Conservation (phyloP, 148 eudicot genomes). For the Diospyros kaki region DNA sequence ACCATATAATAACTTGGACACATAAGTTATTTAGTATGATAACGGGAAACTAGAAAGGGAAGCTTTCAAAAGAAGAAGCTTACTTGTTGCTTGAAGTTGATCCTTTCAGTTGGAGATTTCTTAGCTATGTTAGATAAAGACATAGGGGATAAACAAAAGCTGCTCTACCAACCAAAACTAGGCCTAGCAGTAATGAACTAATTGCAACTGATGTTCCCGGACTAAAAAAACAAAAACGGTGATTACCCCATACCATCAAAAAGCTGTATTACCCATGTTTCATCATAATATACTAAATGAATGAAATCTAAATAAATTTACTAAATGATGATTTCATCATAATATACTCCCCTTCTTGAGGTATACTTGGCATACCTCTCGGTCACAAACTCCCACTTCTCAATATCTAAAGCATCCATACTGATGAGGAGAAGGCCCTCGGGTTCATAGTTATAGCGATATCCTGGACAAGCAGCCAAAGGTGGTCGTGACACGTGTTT, state of each 20-base stretch:
- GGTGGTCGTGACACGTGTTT: too few relatives aligned
- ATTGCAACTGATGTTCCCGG: conserved; percentile 54
- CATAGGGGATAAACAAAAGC: conserved; percentile 80
- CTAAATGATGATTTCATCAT: conserved; percentile 11
- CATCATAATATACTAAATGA: conserved; percentile 15
- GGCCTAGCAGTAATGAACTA: conserved; percentile 58
- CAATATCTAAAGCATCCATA: conserved; percentile 52
- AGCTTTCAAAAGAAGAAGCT: too few relatives aligned
- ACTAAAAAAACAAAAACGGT: conserved; percentile 21
- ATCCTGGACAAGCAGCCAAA: too few relatives aligned
- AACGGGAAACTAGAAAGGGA: too few relatives aligned
- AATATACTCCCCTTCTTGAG: neutral
- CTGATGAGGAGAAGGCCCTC: too few relatives aligned
- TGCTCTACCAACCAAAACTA: conserved; percentile 69
- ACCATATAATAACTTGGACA: conserved; percentile 73
- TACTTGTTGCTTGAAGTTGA: conserved; percentile 65
- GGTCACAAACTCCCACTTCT: conserved; percentile 36
- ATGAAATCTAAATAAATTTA: too few relatives aligned
- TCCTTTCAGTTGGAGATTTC: conserved; percentile 47
- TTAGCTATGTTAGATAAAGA: conserved; percentile 61
- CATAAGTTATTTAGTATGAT: too few relatives aligned
- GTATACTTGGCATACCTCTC: conserved; percentile 25
- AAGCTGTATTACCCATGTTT: conserved; percentile 22
- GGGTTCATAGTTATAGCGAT: too few relatives aligned
- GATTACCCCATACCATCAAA: neutral